These are phyloP conservation scores for Apiospora kogelbergensis DNA, from an alignment of 2,329 filamentous ascomycete genomes.

Conservation along the genomic window DNA sequence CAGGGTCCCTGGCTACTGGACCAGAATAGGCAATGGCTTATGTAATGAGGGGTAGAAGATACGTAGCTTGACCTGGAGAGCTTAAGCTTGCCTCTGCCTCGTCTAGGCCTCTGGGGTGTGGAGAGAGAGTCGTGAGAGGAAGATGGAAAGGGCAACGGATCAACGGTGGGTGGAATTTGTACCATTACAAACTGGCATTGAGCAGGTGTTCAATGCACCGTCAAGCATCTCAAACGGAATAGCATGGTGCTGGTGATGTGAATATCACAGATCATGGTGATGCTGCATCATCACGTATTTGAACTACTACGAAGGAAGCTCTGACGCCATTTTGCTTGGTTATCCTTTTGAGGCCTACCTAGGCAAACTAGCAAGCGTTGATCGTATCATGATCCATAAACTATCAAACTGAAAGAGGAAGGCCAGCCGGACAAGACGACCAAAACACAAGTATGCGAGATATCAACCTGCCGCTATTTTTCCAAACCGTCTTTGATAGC, in stretches of 20 bases:
- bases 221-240: not conserved
- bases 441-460: not conserved
- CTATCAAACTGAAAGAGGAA: not conserved
- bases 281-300: not conserved
- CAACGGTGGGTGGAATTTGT: too few relatives aligned
- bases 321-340: not conserved
- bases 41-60: conserved; percentile 1
- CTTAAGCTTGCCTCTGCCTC: not conserved
- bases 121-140: too few relatives aligned
- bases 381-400: not conserved
- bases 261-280: not conserved
- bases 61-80: not conserved
- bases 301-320: not conserved
- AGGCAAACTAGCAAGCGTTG: not conserved
- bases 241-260: not conserved
- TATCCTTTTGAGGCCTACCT: not conserved
- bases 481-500: not conserved
- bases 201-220: too few relatives aligned
- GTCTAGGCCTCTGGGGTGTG: too few relatives aligned
- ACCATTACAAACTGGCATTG: too few relatives aligned
- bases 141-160: too few relatives aligned
- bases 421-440: not conserved
- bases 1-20: not conserved
- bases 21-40: conserved; percentile 4
- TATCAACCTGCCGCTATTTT: not conserved